Conservation (phyloP, 78 protist species). For the Diacronema lutheri region DNA sequence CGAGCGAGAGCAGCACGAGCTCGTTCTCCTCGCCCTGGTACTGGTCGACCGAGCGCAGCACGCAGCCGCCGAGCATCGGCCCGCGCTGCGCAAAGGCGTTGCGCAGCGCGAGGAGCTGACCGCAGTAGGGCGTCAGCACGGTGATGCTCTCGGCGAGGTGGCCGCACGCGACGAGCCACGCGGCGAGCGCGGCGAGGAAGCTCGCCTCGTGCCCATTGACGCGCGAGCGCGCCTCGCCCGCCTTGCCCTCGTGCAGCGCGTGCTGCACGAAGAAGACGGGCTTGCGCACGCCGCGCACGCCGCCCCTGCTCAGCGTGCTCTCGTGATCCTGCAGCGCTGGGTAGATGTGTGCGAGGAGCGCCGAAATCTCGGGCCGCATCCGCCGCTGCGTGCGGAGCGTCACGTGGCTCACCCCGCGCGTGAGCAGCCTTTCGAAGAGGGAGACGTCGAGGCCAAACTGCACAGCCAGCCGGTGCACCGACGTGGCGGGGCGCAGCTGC, state of each 20-base stretch:
- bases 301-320: neutral
- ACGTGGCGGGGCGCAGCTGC: slow-evolving; percentile 75
- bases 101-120: slow-evolving; percentile 48
- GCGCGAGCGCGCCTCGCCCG: neutral
- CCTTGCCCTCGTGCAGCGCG: neutral
- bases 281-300: neutral
- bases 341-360: slow-evolving; percentile 36
- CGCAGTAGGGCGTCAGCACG: slow-evolving; percentile 75
- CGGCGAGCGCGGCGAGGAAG: neutral
- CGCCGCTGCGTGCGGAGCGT: slow-evolving; percentile 5
- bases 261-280: slow-evolving; percentile 35
- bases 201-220: slow-evolving; percentile 31
- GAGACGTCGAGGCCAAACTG: slow-evolving; percentile 47
- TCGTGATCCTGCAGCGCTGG: slow-evolving; percentile 18
- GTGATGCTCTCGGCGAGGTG: slow-evolving; percentile 16
- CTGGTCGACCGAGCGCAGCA: neutral
- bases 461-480: slow-evolving; percentile 12
- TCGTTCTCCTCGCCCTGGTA: slow-evolving; percentile 61
- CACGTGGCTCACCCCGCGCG: neutral
- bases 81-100: neutral
- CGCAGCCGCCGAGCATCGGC: neutral
- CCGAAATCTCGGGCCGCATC: slow-evolving; percentile 35
- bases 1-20: slow-evolving; percentile 52
- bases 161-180: neutral
- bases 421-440: slow-evolving; percentile 75